Evolutionary conservation across 2,329 filamentous ascomycete species (phyloP).

Genomic region (Sclerotinia spermophila): DNA sequence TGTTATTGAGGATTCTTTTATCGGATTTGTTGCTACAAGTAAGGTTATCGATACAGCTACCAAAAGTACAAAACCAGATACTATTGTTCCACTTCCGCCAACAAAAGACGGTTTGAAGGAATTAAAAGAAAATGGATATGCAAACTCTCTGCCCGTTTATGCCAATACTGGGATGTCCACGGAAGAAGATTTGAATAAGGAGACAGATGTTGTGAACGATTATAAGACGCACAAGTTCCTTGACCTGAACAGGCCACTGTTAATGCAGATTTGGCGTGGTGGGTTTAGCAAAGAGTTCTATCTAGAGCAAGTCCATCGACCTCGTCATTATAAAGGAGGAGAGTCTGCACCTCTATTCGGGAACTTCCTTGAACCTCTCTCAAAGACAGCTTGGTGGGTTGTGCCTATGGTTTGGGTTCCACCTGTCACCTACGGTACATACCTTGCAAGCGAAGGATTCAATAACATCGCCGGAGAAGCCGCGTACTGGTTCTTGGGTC

Average conservation of each 20-base stretch:
- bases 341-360: conserved; percentile 91
- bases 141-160: conserved; percentile 44
- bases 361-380: conserved; percentile 97
- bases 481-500: conserved; percentile 65
- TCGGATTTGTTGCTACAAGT: conserved; percentile 72
- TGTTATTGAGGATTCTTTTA: conserved; percentile 78
- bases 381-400: conserved; percentile 91
- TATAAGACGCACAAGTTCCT: conserved; percentile 93
- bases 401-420: conserved; percentile 84
- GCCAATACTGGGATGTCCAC: conserved; percentile 78
- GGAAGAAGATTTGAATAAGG: conserved; percentile 79
- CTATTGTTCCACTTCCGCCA: conserved; percentile 52
- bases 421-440: conserved; percentile 69
- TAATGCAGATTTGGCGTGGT: conserved; percentile 83
- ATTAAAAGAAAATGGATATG: conserved; percentile 40
- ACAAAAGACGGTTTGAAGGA: conserved; percentile 46
- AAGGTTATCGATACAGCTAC: conserved; percentile 39
- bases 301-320: conserved; percentile 90
- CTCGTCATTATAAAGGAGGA: conserved; percentile 92
- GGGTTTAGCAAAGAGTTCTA: conserved; percentile 96
- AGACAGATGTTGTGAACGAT: conserved; percentile 73
- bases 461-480: conserved; percentile 45
- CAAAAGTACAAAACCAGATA: conserved; percentile 38
- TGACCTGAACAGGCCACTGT: conserved; percentile 77
- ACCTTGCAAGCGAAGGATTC: conserved; percentile 60